Evolutionary conservation across 1,284 basidiomycete species (phyloP), one percentile per base, ranked within the genome.

Genomic region (Pascua sp.): DNA sequence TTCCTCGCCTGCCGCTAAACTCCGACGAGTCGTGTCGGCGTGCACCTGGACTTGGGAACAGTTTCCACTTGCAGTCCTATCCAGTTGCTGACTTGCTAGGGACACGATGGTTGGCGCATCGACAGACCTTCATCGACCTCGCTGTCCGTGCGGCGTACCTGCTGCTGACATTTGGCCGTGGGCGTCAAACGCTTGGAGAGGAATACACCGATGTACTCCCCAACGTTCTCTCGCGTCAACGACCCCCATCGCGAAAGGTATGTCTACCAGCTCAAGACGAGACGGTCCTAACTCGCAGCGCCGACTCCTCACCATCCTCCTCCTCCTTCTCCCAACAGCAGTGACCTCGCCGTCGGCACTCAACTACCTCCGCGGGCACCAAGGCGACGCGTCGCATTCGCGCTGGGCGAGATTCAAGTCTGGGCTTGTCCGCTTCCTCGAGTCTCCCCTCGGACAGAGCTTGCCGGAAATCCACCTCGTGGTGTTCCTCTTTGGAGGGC

Each of bases 131-230:
- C 67, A 78, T 93, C 38, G 88, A 90, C 59, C 76, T 91, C 1
- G 59, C 83, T 1, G 84, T 87, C 11, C 88, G 87, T 65, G 74
- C 89, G 10, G 70, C 85, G 7, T 93, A 94, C 72, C 87, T 87
- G 67, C 83, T 85, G 3, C 76, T 91, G 57, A 90, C 90, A 0
- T 84, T 86, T 56, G 89, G 89, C 42, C 81, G 85, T 88, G 91
- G 86, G 4, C 82, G 81, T 3, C 90, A 91, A 73, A 91, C 89
- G 2, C 80, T 94, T 0, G 91, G 91, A 13, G 91, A 95, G 75
- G 91, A 95, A 71, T 95, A 95, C 69, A 92, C 90, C 1, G 89
- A 90, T 67, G 87, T 90, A 38, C 87, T 90, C 83, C 84, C 87
- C 53, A 84, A 85, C 56, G 84, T 85, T 12, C 69, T 76, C 15